phyloP scores from a whole-genome alignment of 805 yeast genomes.

The Metschnikowia arizonensis region DNA sequence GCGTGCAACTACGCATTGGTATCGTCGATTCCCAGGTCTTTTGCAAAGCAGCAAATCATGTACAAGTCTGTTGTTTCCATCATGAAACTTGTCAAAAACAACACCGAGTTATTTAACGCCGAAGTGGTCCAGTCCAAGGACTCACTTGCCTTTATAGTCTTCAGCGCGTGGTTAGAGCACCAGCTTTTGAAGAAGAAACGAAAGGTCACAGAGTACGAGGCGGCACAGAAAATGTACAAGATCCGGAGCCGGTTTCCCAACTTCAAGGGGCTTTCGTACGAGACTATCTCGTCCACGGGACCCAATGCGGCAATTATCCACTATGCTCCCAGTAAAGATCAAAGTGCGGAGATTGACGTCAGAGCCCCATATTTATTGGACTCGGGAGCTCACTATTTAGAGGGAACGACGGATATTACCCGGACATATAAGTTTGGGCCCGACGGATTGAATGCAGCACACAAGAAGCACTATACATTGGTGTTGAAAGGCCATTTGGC shows the following conservation, averaged over 20 bases:
- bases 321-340: slow-evolving; percentile 62
- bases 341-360: slow-evolving; percentile 59
- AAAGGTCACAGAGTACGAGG: slow-evolving; percentile 58
- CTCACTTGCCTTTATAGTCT: slow-evolving; percentile 70
- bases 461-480: slow-evolving; percentile 70
- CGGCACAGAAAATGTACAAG: slow-evolving; percentile 53
- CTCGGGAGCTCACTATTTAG: slow-evolving; percentile 86
- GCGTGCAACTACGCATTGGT: slow-evolving; percentile 31
- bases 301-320: slow-evolving; percentile 73
- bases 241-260: slow-evolving; percentile 52
- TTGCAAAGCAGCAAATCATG: slow-evolving; percentile 22
- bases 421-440: slow-evolving; percentile 69
- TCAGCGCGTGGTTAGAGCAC: slow-evolving; percentile 78
- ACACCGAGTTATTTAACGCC: slow-evolving; percentile 67
- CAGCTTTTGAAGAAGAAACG: slow-evolving; percentile 39
- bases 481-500: slow-evolving; percentile 92
- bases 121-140: slow-evolving; percentile 77
- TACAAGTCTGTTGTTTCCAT: slow-evolving; percentile 35
- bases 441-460: slow-evolving; percentile 27
- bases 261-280: slow-evolving; percentile 68
- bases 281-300: slow-evolving; percentile 73
- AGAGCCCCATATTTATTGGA: slow-evolving; percentile 72
- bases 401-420: slow-evolving; percentile 96
- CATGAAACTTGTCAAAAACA: slow-evolving; percentile 74
- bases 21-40: slow-evolving; percentile 27